phyloP scores from a whole-genome alignment of 176 grass and related monocot genomes.

The Thinopyrum elongatum region DNA sequence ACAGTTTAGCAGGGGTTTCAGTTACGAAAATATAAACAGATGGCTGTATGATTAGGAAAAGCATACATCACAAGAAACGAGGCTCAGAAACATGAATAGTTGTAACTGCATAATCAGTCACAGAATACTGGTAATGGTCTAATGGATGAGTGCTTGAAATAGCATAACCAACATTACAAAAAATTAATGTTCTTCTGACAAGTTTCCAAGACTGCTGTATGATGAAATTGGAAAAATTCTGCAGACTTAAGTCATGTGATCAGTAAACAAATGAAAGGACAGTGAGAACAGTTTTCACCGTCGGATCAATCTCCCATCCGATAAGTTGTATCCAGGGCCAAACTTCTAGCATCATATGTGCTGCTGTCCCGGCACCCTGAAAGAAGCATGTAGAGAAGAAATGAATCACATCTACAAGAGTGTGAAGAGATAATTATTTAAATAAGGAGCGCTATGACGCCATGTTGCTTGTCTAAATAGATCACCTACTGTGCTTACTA shows the following conservation, averaged over 20 bases:
- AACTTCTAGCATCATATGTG: conserved; percentile 72
- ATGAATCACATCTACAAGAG: neutral
- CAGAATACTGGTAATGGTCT: neutral
- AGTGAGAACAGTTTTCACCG: conserved; percentile 34
- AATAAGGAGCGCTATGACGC: neutral
- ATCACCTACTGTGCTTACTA: neutral
- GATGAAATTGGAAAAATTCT: neutral
- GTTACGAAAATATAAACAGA: conserved; percentile 21
- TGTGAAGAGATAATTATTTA: neutral
- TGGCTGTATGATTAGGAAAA: neutral
- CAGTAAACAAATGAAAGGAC: neutral
- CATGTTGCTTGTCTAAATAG: neutral
- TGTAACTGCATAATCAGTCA: neutral
- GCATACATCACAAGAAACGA: neutral
- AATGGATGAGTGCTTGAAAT: neutral
- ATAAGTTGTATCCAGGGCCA: conserved; percentile 76
- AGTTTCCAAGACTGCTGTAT: neutral
- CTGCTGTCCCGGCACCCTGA: conserved; percentile 78
- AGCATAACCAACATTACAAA: conserved; percentile 20
- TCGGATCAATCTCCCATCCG: conserved; percentile 96
- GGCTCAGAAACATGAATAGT: neutral
- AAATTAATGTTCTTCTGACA: neutral
- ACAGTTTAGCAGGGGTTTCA: neutral
- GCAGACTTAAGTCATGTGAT: neutral
- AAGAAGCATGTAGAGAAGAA: conserved; percentile 24